phyloP scores from a whole-genome alignment of 176 grass and related monocot species.

The Oryza glumipatula region DNA sequence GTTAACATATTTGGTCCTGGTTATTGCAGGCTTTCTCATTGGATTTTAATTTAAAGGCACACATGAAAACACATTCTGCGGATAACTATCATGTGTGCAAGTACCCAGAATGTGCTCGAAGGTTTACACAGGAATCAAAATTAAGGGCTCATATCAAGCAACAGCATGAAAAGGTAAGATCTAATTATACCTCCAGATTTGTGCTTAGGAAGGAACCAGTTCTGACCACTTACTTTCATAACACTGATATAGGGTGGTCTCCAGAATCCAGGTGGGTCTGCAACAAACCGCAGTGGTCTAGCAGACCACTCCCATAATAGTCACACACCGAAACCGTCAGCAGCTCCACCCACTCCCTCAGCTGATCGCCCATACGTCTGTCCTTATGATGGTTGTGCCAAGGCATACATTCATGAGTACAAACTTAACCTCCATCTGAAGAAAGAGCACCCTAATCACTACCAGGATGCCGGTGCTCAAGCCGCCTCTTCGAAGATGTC shows the following conservation, averaged over 20 bases:
- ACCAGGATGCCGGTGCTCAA: slow-evolving; percentile 60
- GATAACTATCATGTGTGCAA: slow-evolving; percentile 94
- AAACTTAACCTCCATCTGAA: slow-evolving; percentile 95
- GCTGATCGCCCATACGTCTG: slow-evolving; percentile 85
- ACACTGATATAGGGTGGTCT: slow-evolving; percentile 20
- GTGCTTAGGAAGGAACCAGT: neutral
- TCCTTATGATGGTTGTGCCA: slow-evolving; percentile 76
- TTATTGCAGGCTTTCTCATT: slow-evolving; percentile 92
- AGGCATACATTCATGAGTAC: slow-evolving; percentile 98
- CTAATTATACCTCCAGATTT: slow-evolving; percentile 14
- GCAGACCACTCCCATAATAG: slow-evolving; percentile 52
- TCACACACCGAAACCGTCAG: slow-evolving; percentile 46
- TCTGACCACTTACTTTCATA: neutral
- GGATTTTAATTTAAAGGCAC: slow-evolving; percentile 93
- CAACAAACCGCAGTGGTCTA: slow-evolving; percentile 44
- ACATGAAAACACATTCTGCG: slow-evolving; percentile 88
- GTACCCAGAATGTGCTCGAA: slow-evolving; percentile 79
- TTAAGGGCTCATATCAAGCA: slow-evolving; percentile 81
- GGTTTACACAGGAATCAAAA: slow-evolving; percentile 91
- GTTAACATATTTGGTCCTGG: slow-evolving; percentile 27
- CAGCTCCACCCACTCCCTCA: slow-evolving; percentile 52
- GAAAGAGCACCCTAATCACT: slow-evolving; percentile 83
- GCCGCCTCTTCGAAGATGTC: slow-evolving; percentile 31
- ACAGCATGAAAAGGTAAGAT: slow-evolving; percentile 82
- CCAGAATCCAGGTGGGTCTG: slow-evolving; percentile 47